Base-by-base conservation (phyloP, 805 yeast genomes). In the Zygosaccharomyces siamensis region DNA sequence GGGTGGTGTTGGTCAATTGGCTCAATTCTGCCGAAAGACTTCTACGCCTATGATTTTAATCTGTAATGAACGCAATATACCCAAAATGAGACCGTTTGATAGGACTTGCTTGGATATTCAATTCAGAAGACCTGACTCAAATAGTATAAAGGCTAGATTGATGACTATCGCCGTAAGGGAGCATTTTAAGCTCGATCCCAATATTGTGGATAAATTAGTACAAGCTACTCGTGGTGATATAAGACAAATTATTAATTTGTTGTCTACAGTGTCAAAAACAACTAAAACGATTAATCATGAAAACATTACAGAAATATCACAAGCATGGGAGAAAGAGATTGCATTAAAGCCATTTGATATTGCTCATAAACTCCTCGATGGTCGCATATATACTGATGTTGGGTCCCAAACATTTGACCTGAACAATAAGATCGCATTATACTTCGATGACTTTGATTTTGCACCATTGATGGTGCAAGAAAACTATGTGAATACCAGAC, bases 391-490 rank as follows among this genome's bases (percentile, higher is more conserved):
- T 66, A 72, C 81, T 0, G 68, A 62, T 16, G 27, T 59, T 16
- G 71, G 71, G 2, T 48, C 77, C 72, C 16, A 70, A 68, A 56
- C 70, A 78, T 75, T 78, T 49, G 74, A 82, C 2, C 65, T 92
- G 53, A 85, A 83, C 66, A 96, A 89, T 54, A 86, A 89, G 63
- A 83, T 92, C 60, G 92, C 86, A 58, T 75, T 89, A 45, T 93
- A 89, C 63, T 93, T 93, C 72, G 89, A 89, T 67, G 99, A 93
- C 68, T 86, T 88, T 68, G 97, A 89, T 62, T 85, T 93, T 64
- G 83, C 95, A 1, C 98, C 99, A 4, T 74, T 92, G 52, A 92
- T 93, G 98, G 79, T 93, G 46, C 97, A 92, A 63, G 99, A 93
- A 65, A 93, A 93, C 69, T 93, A 93, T 64, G 67, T 88, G 43